phyloP scores from a whole-genome alignment of 2,329 filamentous ascomycete genomes.

The Ophioceras dolichostomum region DNA sequence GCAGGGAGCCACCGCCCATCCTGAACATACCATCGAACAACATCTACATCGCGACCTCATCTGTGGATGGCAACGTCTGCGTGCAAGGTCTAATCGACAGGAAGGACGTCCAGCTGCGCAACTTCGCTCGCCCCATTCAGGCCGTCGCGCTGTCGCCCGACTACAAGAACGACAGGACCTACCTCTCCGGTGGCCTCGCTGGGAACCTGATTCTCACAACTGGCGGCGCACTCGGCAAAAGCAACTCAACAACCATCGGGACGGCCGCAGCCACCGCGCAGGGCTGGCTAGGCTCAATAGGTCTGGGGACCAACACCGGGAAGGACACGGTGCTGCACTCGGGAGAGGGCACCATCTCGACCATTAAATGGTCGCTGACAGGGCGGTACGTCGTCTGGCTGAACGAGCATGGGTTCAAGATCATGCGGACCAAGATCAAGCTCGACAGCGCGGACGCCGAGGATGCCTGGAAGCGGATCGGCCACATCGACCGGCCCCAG shows the following conservation, averaged over 20 bases:
- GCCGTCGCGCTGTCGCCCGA: constrained; percentile 90
- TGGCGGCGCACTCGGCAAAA: constrained; percentile 67
- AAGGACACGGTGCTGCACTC: constrained; percentile 82
- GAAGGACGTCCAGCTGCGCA: constrained; percentile 82
- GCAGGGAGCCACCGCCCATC: constrained; percentile 41
- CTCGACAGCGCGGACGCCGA: constrained; percentile 67
- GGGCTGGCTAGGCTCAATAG: constrained; percentile 85
- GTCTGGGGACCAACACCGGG: constrained; percentile 63
- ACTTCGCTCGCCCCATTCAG: constrained; percentile 88
- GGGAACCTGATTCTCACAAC: constrained; percentile 79
- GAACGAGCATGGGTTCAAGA: constrained; percentile 94
- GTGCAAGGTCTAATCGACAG: constrained; percentile 76
- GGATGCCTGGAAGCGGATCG: constrained; percentile 87
- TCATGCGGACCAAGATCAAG: constrained; percentile 83
- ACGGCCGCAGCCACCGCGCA: constrained; percentile 75
- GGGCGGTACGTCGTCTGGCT: constrained; percentile 91
- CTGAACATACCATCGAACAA: constrained; percentile 74
- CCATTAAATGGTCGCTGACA: constrained; percentile 88
- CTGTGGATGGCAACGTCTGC: constrained; percentile 91
- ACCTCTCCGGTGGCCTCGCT: constrained; percentile 80
- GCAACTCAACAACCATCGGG: constrained; percentile 75
- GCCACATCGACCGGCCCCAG: constrained; percentile 80
- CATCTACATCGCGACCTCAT: constrained; percentile 87
- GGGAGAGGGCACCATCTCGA: constrained; percentile 82
- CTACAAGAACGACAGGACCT: constrained; percentile 78